Evolutionary conservation across 148 eudicot genomes (phyloP).

Genomic region (Fagopyrum tataricum): DNA sequence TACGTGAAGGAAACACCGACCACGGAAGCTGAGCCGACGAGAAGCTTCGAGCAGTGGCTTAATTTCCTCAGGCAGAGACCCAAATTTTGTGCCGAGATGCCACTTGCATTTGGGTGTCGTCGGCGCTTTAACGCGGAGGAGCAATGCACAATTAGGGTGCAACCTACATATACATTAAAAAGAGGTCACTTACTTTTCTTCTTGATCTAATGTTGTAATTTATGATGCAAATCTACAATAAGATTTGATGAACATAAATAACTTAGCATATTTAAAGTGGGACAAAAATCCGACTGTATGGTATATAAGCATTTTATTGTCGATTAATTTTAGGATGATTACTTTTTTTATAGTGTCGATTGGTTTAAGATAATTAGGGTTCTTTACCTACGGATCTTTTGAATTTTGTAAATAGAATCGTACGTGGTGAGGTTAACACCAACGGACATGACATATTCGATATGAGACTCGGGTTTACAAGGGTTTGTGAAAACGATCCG

Average conservation of each 20-base stretch:
- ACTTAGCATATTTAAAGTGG: too few species aligned
- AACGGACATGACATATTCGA: background rate
- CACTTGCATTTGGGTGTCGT: background rate
- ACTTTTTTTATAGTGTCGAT: too few species aligned
- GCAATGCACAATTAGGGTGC: slow-evolving; percentile 4
- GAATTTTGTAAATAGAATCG: background rate
- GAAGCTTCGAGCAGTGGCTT: background rate
- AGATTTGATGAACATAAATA: too few species aligned
- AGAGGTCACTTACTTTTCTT: too few species aligned
- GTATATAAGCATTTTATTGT: too few species aligned
- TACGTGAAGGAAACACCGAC: background rate
- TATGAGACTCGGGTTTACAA: background rate
- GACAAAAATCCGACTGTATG: too few species aligned
- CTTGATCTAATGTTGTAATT: too few species aligned
- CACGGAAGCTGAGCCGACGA: slow-evolving; percentile 1
- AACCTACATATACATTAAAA: slow-evolving; percentile 1
- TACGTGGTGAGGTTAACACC: background rate
- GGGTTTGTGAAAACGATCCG: background rate
- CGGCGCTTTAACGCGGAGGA: slow-evolving; percentile 2
- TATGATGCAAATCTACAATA: too few species aligned
- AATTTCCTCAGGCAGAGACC: background rate
- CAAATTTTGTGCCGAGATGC: background rate
- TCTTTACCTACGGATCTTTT: slow-evolving; percentile 2
- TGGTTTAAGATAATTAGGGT: too few species aligned
- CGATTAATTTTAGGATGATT: too few species aligned